Evolutionary conservation across 2,329 filamentous ascomycete species (phyloP).

Genomic region (Domatiomyces globalis): DNA sequence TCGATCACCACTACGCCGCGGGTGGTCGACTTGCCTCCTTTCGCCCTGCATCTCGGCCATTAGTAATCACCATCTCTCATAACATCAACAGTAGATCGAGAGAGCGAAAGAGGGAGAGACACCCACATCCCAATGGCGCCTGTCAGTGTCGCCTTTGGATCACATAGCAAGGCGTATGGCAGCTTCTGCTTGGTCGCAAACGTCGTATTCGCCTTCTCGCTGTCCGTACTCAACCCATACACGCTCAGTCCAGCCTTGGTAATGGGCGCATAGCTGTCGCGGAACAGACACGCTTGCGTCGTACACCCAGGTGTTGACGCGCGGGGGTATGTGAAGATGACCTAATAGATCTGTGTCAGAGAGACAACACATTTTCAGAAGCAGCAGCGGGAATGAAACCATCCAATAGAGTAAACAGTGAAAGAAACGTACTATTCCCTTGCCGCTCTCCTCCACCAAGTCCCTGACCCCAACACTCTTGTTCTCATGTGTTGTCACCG

Average conservation of each 20-base stretch:
- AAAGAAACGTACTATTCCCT: conserved; percentile 44
- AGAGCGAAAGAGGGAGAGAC: background rate
- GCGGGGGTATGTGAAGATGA: conserved; percentile 69
- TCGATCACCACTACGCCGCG: conserved; percentile 80
- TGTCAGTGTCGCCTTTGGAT: conserved; percentile 61
- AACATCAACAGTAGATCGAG: background rate
- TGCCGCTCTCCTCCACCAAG: conserved; percentile 29
- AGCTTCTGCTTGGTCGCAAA: conserved; percentile 88
- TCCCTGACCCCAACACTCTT: conserved; percentile 63
- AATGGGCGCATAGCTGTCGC: conserved; percentile 65
- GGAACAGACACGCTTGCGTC: conserved; percentile 87
- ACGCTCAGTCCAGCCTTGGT: conserved; percentile 69
- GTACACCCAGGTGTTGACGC: conserved; percentile 90
- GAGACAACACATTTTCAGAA: background rate
- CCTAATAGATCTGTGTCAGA: background rate
- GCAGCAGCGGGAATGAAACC: background rate
- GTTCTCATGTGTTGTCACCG: conserved; percentile 77
- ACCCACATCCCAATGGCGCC: conserved; percentile 68
- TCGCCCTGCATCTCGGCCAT: conserved; percentile 26
- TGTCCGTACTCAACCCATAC: conserved; percentile 80
- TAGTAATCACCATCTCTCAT: background rate
- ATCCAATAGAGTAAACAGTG: background rate
- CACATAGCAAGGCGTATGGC: conserved; percentile 77
- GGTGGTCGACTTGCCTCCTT: conserved; percentile 49
- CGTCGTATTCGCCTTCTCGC: conserved; percentile 76